These are phyloP conservation scores for Cadophora malorum DNA, from an alignment of 2,329 filamentous ascomycete genomes.

Conservation along the genomic window DNA sequence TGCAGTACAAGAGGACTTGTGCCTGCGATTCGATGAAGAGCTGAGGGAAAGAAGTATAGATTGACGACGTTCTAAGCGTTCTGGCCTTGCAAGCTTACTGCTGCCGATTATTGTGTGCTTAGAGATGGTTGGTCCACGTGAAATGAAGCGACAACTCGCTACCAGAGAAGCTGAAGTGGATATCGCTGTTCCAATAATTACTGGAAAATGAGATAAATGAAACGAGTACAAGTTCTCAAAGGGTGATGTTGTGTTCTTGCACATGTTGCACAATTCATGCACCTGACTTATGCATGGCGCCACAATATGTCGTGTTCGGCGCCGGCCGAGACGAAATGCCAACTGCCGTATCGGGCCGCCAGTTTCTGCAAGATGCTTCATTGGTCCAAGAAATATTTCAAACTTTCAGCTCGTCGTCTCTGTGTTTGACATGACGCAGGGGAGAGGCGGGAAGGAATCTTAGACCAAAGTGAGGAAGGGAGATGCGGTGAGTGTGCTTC, in stretches of 20 bases:
- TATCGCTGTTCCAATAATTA: neutral
- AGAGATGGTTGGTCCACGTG: neutral
- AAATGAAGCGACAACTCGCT: neutral
- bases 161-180: neutral
- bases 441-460: neutral
- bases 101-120: neutral
- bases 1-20: slow-evolving; percentile 1
- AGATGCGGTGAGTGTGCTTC: too few relatives aligned
- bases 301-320: slow-evolving; percentile 23
- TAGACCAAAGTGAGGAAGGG: neutral
- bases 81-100: neutral
- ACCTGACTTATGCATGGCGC: slow-evolving; percentile 24
- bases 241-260: slow-evolving; percentile 16
- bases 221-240: neutral
- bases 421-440: neutral
- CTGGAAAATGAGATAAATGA: neutral
- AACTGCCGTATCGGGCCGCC: slow-evolving; percentile 25
- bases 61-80: neutral
- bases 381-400: neutral
- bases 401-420: neutral
- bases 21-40: neutral
- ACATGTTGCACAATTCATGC: slow-evolving; percentile 22
- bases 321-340: slow-evolving; percentile 21
- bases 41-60: neutral
- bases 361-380: slow-evolving; percentile 8